Conservation (phyloP, 768 basidiomycete species). For the Auriculariales sp. region DNA sequence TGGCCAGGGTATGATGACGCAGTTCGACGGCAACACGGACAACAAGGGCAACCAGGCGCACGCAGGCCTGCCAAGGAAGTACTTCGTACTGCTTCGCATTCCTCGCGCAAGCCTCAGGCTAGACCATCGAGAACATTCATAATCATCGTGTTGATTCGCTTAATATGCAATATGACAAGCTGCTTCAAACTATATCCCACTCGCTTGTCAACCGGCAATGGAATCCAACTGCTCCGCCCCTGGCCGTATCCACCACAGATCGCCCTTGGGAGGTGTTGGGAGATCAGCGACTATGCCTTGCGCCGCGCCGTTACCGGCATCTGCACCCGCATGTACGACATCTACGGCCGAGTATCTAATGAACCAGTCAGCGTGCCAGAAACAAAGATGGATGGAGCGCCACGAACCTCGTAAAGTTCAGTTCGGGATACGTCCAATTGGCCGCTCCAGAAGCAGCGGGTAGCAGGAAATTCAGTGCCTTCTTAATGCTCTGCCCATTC, state of each 20-base stretch:
- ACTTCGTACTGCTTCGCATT: too few relatives aligned
- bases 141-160: too few relatives aligned
- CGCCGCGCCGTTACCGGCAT: background rate
- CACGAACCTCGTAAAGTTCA: background rate
- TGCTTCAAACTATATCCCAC: too few relatives aligned
- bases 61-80: too few relatives aligned
- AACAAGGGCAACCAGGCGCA: too few relatives aligned
- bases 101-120: too few relatives aligned
- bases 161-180: too few relatives aligned
- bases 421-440: background rate
- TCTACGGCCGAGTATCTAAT: background rate
- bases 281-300: background rate
- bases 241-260: background rate
- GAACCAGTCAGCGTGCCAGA: background rate
- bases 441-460: background rate
- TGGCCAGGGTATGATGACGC: too few relatives aligned
- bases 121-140: too few relatives aligned
- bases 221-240: background rate
- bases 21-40: too few relatives aligned
- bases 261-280: background rate
- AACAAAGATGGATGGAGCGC: background rate
- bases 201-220: background rate
- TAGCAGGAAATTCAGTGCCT: background rate
- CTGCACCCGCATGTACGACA: background rate
- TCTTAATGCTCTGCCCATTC: background rate